Conservation (phyloP, 2,329 filamentous ascomycete species). For the Pseudocercospora macadamiae region DNA sequence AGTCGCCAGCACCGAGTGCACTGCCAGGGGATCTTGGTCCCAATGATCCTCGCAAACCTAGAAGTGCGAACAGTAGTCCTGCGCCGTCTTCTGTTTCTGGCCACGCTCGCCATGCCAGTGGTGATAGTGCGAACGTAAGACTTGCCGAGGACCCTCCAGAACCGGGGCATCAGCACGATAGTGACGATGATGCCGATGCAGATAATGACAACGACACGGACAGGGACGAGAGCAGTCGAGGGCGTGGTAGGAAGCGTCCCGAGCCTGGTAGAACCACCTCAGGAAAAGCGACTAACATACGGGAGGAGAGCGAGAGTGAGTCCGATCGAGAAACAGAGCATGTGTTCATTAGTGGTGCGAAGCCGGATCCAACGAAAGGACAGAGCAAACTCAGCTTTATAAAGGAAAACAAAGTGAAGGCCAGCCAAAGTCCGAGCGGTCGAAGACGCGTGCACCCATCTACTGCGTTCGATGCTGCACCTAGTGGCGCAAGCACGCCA, state of each 20-base stretch:
- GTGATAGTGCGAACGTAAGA: constrained; percentile 28
- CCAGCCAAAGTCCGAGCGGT: constrained; percentile 29
- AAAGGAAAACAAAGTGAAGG: constrained; percentile 33
- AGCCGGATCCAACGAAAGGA: constrained; percentile 41
- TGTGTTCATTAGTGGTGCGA: constrained; percentile 22
- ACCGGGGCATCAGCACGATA: constrained; percentile 29
- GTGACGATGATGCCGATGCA: constrained; percentile 36
- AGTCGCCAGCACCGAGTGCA: constrained; percentile 33
- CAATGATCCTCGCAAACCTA: constrained; percentile 34
- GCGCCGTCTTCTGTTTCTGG: constrained; percentile 24
- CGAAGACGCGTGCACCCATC: constrained; percentile 66
- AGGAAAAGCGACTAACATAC: constrained; percentile 38
- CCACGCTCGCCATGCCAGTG: constrained; percentile 29
- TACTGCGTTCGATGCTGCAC: constrained; percentile 78
- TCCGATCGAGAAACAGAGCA: constrained; percentile 27
- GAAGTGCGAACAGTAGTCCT: constrained; percentile 33
- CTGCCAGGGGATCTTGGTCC: constrained; percentile 39
- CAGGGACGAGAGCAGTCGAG: constrained; percentile 33
- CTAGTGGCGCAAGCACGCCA: constrained; percentile 61
- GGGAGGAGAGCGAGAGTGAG: constrained; percentile 34
- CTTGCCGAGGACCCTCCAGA: constrained; percentile 35
- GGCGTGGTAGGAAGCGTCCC: constrained; percentile 38
- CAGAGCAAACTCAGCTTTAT: constrained; percentile 35
- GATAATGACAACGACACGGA: constrained; percentile 41
- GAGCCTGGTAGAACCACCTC: constrained; percentile 38